Evolutionary conservation across 2,329 filamentous ascomycete species (phyloP), one percentile per base, ranked within the genome.

Genomic region (Neopestalotiopsis sp.): DNA sequence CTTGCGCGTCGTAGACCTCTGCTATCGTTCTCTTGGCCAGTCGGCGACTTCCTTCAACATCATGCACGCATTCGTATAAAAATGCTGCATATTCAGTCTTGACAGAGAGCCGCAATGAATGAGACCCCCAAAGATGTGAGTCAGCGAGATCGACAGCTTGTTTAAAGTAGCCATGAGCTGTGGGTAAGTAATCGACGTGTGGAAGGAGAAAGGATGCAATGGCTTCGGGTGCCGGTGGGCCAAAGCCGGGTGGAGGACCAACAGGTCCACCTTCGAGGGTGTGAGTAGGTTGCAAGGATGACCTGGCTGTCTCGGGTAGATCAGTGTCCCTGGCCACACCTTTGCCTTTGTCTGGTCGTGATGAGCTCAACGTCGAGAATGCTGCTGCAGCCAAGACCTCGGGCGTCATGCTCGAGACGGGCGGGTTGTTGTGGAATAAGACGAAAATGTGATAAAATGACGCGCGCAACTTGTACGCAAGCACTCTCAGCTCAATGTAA

Each of bases 391-490:
- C 81, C 56, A 83, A 78, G 3, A 77, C 74, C 64, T 87, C 85
- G 13, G 86, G 83, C 0, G 84, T 85, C 76, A 89, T 86, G 45
- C 86, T 84, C 59, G 90, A 91, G 68, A 97, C 88, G 0, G 92
- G 87, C 0, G 95, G 95, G 66, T 94, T 90, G 81, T 98, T 98
- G 83, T 98, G 94, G 78, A 98, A 98, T 13, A 98, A 88, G 67
- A 97, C 96, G 79, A 97, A 97, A 73, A 99, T 94, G 82, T 99
- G 95, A 75, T 97, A 96, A 78, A 98, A 97, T 24, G 94, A 97
- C 17, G 96, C 96, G 70, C 94, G 91, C 14, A 99, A 87, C 81
- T 98, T 99, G 79, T 94, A 94, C 24, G 93, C 91, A 71, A 99
- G 87, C 59, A 98, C 95, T 76, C 94, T 95, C 68, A 97, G 89